phyloP scores from a whole-genome alignment of 495 filamentous ascomycete species.

The Xylaria cubensis region DNA sequence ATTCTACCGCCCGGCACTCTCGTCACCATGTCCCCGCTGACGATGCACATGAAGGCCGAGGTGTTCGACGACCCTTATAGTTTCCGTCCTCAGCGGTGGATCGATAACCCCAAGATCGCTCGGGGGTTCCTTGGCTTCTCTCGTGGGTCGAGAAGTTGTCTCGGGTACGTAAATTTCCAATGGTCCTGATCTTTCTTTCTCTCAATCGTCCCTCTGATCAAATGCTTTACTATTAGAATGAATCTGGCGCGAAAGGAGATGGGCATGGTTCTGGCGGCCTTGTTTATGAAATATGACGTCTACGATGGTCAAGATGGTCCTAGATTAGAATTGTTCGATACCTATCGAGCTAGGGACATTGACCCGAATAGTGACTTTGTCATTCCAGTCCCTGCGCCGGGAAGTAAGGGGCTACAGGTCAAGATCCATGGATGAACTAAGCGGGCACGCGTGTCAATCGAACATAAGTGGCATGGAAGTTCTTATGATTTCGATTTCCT shows the following conservation, averaged over 20 bases:
- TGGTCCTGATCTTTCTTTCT: background rate
- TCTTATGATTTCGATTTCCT: too few species aligned
- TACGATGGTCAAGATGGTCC: background rate
- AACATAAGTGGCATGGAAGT: too few species aligned
- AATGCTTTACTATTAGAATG: constrained; percentile 24
- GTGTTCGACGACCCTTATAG: background rate
- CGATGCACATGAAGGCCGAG: background rate
- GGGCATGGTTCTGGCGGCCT: constrained; percentile 16
- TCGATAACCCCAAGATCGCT: background rate
- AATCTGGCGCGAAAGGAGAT: constrained; percentile 24
- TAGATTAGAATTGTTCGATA: background rate
- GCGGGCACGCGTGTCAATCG: too few species aligned
- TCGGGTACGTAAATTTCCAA: background rate
- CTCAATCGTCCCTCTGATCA: background rate
- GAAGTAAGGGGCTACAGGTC: constrained; percentile 20
- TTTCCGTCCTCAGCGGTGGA: background rate
- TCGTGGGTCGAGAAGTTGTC: background rate
- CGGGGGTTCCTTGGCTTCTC: background rate
- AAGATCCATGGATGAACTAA: constrained; percentile 9
- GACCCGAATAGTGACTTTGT: constrained; percentile 20
- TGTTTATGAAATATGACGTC: constrained; percentile 17
- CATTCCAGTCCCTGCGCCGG: constrained; percentile 21
- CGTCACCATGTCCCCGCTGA: background rate
- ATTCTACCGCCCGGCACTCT: background rate
- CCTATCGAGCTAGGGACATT: constrained; percentile 14